These are phyloP conservation scores for Capsicum pubescens DNA, from an alignment of 257 asterid genomes.

Conservation along the genomic window DNA sequence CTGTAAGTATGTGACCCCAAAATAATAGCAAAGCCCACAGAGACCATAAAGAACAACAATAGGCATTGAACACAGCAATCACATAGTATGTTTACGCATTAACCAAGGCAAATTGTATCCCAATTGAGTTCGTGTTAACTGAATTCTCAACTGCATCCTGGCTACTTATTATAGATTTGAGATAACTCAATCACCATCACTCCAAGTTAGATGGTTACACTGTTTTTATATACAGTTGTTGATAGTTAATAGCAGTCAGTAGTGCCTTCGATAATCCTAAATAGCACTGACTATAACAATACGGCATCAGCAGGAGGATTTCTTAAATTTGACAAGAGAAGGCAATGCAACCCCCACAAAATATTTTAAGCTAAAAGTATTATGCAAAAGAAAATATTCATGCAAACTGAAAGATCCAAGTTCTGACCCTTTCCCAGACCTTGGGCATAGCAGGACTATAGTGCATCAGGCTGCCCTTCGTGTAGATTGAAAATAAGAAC, in stretches of 20 bases:
- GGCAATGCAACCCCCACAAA: neutral
- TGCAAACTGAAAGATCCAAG: neutral
- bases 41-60: neutral
- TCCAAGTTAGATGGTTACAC: constrained; percentile 24
- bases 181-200: neutral
- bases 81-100: neutral
- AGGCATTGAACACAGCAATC: constrained; percentile 8
- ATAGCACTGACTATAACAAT: neutral
- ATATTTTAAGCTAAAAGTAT: constrained; percentile 21
- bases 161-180: neutral
- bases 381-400: neutral
- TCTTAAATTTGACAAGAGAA: neutral
- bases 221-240: neutral
- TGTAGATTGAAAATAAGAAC: constrained; percentile 10
- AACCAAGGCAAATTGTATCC: constrained; percentile 25
- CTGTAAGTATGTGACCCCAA: neutral
- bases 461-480: neutral
- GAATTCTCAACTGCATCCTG: constrained; percentile 17
- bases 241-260: neutral
- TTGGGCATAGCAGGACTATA: neutral
- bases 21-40: neutral
- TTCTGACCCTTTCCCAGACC: neutral
- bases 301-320: neutral
- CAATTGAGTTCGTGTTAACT: neutral
- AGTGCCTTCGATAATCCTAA: constrained; percentile 12